Percentiles rank a stretch among this genome's conserved stretches.
Evolutionary conservation across 176 grass and related monocot species (phyloP).

Genomic region (Phyllostachys edulis): DNA sequence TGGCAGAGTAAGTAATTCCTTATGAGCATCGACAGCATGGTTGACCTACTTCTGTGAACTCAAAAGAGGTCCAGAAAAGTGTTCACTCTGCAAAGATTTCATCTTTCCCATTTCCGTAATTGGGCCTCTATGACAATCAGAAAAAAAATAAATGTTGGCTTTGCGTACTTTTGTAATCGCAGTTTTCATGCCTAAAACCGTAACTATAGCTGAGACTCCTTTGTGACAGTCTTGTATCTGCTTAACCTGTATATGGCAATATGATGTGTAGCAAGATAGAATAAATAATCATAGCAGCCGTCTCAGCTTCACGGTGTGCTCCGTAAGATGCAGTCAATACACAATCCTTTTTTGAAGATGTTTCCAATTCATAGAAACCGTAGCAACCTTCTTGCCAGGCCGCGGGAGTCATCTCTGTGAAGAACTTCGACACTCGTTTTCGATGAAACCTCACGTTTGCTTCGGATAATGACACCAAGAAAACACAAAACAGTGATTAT

Average conservation of each 20-base stretch:
- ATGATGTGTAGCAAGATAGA: neutral
- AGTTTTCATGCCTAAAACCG: neutral
- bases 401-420: too few species aligned
- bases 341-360: neutral
- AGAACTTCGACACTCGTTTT: too few species aligned
- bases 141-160: conserved; percentile 33
- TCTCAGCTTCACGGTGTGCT: neutral
- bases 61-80: conserved; percentile 1
- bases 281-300: neutral
- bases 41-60: neutral
- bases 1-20: neutral
- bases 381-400: neutral
- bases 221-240: neutral
- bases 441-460: too few species aligned
- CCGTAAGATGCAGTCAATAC: neutral
- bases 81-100: neutral
- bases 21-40: neutral
- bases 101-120: neutral
- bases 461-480: neutral
- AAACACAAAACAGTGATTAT: neutral
- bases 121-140: neutral
- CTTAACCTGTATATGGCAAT: neutral
- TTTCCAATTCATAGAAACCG: neutral
- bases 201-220: neutral
- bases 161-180: neutral